phyloP scores from a whole-genome alignment of 305 asterid species.

The Fraxinus albicans region DNA sequence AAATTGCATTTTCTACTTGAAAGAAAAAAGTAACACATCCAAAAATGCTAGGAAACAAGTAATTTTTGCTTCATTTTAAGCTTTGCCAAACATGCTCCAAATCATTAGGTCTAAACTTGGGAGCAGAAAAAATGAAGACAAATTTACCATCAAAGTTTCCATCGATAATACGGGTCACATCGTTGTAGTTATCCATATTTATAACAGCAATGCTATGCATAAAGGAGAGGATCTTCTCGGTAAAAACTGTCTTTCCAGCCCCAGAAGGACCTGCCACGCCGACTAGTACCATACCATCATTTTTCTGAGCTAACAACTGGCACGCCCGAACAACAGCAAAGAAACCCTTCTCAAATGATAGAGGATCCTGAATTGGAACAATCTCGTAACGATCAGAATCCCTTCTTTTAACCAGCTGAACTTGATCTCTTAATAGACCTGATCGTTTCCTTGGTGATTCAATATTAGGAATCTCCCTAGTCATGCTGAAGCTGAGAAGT shows the following conservation, averaged over 20 bases:
- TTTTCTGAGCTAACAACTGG: constrained; percentile 88
- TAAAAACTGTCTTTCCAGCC: constrained; percentile 90
- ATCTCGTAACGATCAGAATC: constrained; percentile 79
- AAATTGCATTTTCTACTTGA: neutral
- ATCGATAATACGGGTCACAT: constrained; percentile 79
- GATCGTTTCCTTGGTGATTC: constrained; percentile 85
- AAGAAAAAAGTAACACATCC: neutral
- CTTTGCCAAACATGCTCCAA: neutral
- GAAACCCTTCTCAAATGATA: constrained; percentile 95
- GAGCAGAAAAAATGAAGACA: neutral
- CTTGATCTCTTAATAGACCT: constrained; percentile 88
- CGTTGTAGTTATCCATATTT: constrained; percentile 94
- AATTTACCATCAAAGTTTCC: constrained; percentile 89
- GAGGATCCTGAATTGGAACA: constrained; percentile 67
- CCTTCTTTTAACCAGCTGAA: constrained; percentile 74
- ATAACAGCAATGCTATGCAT: constrained; percentile 87
- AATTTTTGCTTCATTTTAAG: neutral
- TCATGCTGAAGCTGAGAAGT: constrained; percentile 42
- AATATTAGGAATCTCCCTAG: constrained; percentile 46
- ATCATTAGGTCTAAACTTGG: neutral
- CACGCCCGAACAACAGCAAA: constrained; percentile 83
- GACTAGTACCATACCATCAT: constrained; percentile 76
- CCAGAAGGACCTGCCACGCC: constrained; percentile 99
- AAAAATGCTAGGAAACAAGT: neutral
- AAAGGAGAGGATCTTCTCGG: constrained; percentile 81